Evolutionary conservation across 2,329 filamentous ascomycete genomes (phyloP), one percentile per base, ranked within the genome.

Genomic region (Paraphoma sp.): DNA sequence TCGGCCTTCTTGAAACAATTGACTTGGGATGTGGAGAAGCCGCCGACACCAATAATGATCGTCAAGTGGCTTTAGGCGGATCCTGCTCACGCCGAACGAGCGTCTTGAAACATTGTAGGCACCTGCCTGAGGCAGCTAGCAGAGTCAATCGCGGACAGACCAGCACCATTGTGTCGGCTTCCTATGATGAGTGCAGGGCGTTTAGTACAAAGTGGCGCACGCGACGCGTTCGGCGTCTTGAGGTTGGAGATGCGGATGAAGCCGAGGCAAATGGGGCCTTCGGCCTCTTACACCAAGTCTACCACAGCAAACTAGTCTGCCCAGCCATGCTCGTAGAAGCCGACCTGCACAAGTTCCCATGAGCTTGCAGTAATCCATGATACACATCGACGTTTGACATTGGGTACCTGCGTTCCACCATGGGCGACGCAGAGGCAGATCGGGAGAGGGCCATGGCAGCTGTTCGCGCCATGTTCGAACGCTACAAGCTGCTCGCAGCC

Each of bases 391-490:
- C 5, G 5, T 23, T 23, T 23, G 23, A 23, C 23, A 23, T 23
- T 23, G 23, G 23, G 23, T 5, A 23, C 23, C 23, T 23, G 23
- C 23, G 23, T 23, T 23, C 5, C 23, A 38, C 33, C 40, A 76
- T 74, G 73, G 62, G 57, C 30, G n/a, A 60, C 4, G 36, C 45
- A 5, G 62, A 65, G 46, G 68, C 60, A 47, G 69, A 63, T 57
- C 65, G 68, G 53, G 54, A 56, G 23, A 76, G 74, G 53, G 75
- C 74, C 54, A 76, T 74, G 59, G 63, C 64, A 16, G 74, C 75
- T 8, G 74, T 77, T 6, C 65, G 71, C 41, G 74, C 74, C 46
- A 69, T 75, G 61, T 76, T 77, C 51, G 73, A 76, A 36, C 62
- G 70, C 57, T 78, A 78, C 60, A 63, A 65, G 43, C 51, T 75